Base-by-base conservation (phyloP, 768 basidiomycete genomes). In the Tulasnella calospora region DNA sequence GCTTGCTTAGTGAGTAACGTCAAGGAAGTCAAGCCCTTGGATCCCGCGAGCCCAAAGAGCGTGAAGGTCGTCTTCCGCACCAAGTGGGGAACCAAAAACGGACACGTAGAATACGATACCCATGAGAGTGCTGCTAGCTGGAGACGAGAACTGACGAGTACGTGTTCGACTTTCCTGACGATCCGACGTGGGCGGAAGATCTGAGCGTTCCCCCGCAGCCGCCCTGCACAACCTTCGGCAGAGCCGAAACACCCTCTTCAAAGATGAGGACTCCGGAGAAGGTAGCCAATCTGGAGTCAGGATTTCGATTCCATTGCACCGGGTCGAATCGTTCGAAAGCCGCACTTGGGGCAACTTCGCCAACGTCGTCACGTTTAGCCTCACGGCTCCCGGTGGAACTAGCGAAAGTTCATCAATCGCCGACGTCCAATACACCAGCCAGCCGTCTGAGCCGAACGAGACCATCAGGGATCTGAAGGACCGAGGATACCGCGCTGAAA, bases 71-170 rank as follows among this genome's bases (percentile, higher is more conserved):
- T 84, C 9, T 84, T 88, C 46, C 83, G 85, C 9, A 80, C 82
- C 3, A 81, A 81, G 36, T 80, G 81, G 3, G 21, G 78, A 79
- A 33, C 76, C 33, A 30, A 82, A 82, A 57, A 82, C 83, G 74
- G 82, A 78, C 75, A 84, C 85, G 82, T 84, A 27, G 89, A 89
- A 80, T 89, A 90, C 75, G 91, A 90, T 80, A 92, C 90, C 0
- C 85, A 87, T 78, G 90, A 89, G 81, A 86, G 89, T 17, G 86
- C 88, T 13, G 80, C 83, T 40, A 87, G 86, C 21, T 90, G 89
- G 89, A 83, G 86, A 51, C 83, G 85, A 73, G 89, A 90, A 80
- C 38, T 90, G 5, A 82, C 82, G 61, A 88, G 88, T 86, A 74
- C 33, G 83, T 71, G 35, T 35, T 41, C 23, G 71, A 70, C 35